A percentile compares a stretch with the other conserved stretches of the same genome.
Conservation (phyloP, 1,139 yeast genomes). For the Kurtzmaniella quercitrusa region DNA sequence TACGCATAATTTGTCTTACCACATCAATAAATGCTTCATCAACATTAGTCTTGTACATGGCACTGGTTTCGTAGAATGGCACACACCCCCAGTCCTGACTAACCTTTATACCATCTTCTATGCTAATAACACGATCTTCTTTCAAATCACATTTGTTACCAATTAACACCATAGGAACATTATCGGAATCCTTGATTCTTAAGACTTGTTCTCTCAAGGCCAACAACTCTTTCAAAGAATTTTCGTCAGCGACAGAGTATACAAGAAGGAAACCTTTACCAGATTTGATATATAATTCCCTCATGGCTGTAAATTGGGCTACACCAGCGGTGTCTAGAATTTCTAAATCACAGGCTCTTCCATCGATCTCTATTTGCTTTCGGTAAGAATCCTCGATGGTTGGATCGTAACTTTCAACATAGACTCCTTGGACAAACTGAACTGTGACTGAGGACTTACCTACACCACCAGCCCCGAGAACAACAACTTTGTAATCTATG, state of each 20-base stretch:
- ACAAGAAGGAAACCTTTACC: conserved; percentile 86
- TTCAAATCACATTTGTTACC: conserved; percentile 86
- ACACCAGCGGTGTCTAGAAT: conserved; percentile 51
- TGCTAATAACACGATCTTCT: conserved; percentile 68
- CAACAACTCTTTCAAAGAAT: conserved; percentile 75
- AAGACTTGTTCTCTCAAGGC: conserved; percentile 85
- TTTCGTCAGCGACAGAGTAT: conserved; percentile 84
- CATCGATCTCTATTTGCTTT: conserved; percentile 88
- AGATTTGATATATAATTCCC: conserved; percentile 76
- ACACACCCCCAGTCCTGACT: conserved; percentile 86
- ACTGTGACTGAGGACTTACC: conserved; percentile 51
- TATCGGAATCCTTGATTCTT: conserved; percentile 76
- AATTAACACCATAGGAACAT: conserved; percentile 81
- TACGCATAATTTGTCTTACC: conserved; percentile 82
- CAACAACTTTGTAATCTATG: conserved; percentile 43
- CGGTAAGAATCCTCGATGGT: conserved; percentile 73
- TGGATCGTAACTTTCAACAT: conserved; percentile 49
- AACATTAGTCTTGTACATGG: conserved; percentile 85
- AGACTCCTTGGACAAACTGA: conserved; percentile 49
- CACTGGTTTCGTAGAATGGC: conserved; percentile 92
- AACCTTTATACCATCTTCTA: conserved; percentile 76
- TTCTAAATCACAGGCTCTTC: conserved; percentile 82
- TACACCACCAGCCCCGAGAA: conserved; percentile 51
- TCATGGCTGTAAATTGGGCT: conserved; percentile 51
- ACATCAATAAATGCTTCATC: conserved; percentile 88